These are phyloP conservation scores for Nemania sp. DNA, from an alignment of 2,329 filamentous ascomycete genomes.

Conservation along the genomic window DNA sequence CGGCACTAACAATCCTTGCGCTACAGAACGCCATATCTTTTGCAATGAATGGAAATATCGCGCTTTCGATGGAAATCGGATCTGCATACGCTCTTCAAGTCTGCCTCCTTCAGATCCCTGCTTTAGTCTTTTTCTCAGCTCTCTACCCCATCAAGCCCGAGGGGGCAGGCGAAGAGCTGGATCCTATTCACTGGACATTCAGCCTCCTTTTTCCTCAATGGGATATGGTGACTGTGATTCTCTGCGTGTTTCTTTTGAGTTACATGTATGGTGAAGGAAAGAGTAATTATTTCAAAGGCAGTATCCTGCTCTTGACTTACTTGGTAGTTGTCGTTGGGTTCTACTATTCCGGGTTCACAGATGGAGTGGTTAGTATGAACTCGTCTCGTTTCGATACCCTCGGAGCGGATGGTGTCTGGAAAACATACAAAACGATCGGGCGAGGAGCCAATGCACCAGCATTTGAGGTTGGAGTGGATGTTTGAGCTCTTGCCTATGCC, in stretches of 20 bases:
- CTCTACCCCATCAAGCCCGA: conserved; percentile 60
- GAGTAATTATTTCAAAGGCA: conserved; percentile 99
- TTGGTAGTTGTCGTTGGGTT: conserved; percentile 90
- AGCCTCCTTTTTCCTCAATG: conserved; percentile 95
- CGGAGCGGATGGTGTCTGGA: conserved; percentile 53
- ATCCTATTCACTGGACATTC: conserved; percentile 66
- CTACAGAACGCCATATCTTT: conserved; percentile 93
- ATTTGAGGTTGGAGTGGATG: conserved; percentile 35
- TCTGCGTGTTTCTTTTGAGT: conserved; percentile 93
- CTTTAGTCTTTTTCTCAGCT: conserved; percentile 88
- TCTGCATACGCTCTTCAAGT: conserved; percentile 97
- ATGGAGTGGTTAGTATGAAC: conserved; percentile 46
- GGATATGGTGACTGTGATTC: conserved; percentile 97
- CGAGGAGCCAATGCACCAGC: conserved; percentile 46
- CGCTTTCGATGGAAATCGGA: conserved; percentile 97
- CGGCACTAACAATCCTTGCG: conserved; percentile 16
- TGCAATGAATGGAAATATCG: conserved; percentile 99
- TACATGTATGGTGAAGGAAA: conserved; percentile 99
- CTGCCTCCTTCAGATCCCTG: conserved; percentile 90
- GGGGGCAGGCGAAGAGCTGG: conserved; percentile 44
- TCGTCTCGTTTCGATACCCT: conserved; percentile 58
- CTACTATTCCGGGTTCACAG: conserved; percentile 72
- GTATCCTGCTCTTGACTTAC: conserved; percentile 90
- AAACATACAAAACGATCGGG: conserved; percentile 58
- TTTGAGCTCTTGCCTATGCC: conserved; percentile 16